Conservation (phyloP, 2,329 filamentous ascomycete species). For the Diaporthe sp. region DNA sequence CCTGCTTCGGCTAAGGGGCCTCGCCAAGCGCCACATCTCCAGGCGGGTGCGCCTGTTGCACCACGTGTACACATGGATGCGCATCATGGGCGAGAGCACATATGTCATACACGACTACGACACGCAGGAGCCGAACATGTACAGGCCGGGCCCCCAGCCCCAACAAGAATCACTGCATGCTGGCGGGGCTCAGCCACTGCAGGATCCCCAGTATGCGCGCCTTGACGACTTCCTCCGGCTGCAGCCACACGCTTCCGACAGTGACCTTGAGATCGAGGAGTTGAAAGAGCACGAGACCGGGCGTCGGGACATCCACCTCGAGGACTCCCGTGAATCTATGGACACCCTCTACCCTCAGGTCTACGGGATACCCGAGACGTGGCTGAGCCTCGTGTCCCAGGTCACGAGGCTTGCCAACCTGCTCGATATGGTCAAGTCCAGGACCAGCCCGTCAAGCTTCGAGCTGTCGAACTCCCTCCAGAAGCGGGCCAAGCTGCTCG, state of each 20-base stretch:
- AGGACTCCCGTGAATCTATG: not conserved
- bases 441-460: not conserved
- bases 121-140: not conserved
- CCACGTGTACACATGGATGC: constrained; percentile 13
- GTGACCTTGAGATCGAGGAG: constrained; percentile 16
- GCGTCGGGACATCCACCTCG: not conserved
- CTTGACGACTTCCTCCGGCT: constrained; percentile 17
- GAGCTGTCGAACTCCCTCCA: not conserved
- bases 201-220: not conserved
- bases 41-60: constrained; percentile 15
- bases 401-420: constrained; percentile 13
- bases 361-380: constrained; percentile 12
- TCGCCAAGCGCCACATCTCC: constrained; percentile 10
- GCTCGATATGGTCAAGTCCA: not conserved
- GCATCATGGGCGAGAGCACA: constrained; percentile 21
- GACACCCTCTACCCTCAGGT: constrained; percentile 5
- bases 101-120: constrained; percentile 18
- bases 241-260: constrained; percentile 11
- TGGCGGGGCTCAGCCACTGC: not conserved
- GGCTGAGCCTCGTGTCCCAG: constrained; percentile 10
- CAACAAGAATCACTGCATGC: not conserved
- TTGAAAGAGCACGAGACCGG: not conserved
- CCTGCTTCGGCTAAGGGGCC: constrained; percentile 1
- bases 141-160: not conserved
- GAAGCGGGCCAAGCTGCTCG: constrained; percentile 4